Conservation (phyloP, 2,329 filamentous ascomycete genomes). For the Colletotrichum eleusines region DNA sequence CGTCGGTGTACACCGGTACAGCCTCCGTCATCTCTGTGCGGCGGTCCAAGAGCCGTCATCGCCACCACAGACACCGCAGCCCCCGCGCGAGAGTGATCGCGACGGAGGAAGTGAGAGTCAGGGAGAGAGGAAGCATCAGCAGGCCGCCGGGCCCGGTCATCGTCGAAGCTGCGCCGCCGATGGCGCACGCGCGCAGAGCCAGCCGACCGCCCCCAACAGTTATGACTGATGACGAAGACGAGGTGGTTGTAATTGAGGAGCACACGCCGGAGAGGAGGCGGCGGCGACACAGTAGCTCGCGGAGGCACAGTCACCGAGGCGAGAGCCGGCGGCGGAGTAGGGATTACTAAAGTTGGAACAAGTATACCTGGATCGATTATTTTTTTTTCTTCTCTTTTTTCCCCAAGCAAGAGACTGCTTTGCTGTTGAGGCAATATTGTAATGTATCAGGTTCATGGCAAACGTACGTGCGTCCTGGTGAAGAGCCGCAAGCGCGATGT, state of each 20-base stretch:
- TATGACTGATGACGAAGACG: slow-evolving; percentile 47
- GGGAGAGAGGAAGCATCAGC: slow-evolving; percentile 41
- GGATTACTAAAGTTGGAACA: slow-evolving; percentile 26
- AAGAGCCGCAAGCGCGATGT: background rate
- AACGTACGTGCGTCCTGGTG: background rate
- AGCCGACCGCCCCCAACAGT: slow-evolving; percentile 47
- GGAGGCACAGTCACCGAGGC: slow-evolving; percentile 26
- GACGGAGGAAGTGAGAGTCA: slow-evolving; percentile 48
- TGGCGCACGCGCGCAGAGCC: slow-evolving; percentile 40
- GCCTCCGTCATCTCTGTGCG: slow-evolving; percentile 44
- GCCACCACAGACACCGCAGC: slow-evolving; percentile 34
- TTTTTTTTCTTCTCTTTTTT: background rate
- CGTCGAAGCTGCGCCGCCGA: slow-evolving; percentile 46
- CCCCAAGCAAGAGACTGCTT: background rate
- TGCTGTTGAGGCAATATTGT: background rate
- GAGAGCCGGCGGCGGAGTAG: slow-evolving; percentile 35
- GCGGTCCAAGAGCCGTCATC: slow-evolving; percentile 36
- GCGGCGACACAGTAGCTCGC: slow-evolving; percentile 43
- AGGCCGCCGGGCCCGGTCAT: slow-evolving; percentile 43
- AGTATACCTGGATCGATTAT: background rate
- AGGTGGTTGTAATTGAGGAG: slow-evolving; percentile 53
- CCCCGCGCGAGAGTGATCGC: slow-evolving; percentile 44
- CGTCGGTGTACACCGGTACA: slow-evolving; percentile 43
- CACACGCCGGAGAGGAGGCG: slow-evolving; percentile 48
- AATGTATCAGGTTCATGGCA: slow-evolving; percentile 1